Conservation (phyloP, 805 yeast genomes). For the Candida maltosa region DNA sequence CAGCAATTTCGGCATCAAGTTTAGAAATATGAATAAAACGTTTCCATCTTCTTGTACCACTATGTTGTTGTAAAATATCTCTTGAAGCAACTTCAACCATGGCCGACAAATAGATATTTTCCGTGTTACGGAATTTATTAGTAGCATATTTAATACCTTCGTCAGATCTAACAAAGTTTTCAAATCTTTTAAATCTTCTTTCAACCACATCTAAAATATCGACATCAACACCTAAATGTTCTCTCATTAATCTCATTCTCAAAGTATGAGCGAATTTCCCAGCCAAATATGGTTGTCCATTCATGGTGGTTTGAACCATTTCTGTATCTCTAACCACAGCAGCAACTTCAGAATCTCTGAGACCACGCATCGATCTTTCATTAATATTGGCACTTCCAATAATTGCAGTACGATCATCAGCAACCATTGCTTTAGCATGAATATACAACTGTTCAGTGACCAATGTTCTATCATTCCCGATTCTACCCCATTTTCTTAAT, state of each 20-base stretch:
- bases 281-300: constrained; percentile 75
- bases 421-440: constrained; percentile 89
- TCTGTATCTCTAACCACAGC: constrained; percentile 83
- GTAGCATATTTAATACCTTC: constrained; percentile 44
- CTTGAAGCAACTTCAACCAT: constrained; percentile 75
- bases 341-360: constrained; percentile 92
- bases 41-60: constrained; percentile 50
- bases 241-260: constrained; percentile 91
- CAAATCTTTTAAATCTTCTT: constrained; percentile 55
- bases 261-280: constrained; percentile 87
- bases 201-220: constrained; percentile 82
- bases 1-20: constrained; percentile 11
- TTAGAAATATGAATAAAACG: constrained; percentile 17
- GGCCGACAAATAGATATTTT: constrained; percentile 47
- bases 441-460: constrained; percentile 91
- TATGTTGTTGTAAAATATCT: constrained; percentile 51
- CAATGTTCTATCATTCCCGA: constrained; percentile 69
- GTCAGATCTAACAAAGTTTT: constrained; percentile 39
- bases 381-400: constrained; percentile 97
- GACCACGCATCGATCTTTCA: constrained; percentile 94
- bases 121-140: constrained; percentile 29
- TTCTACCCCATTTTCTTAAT: constrained; percentile 90
- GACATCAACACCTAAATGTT: constrained; percentile 91
- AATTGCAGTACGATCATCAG: constrained; percentile 88
- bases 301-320: constrained; percentile 68